Conservation (phyloP, 768 basidiomycete genomes). For the Termitomyces sp. region DNA sequence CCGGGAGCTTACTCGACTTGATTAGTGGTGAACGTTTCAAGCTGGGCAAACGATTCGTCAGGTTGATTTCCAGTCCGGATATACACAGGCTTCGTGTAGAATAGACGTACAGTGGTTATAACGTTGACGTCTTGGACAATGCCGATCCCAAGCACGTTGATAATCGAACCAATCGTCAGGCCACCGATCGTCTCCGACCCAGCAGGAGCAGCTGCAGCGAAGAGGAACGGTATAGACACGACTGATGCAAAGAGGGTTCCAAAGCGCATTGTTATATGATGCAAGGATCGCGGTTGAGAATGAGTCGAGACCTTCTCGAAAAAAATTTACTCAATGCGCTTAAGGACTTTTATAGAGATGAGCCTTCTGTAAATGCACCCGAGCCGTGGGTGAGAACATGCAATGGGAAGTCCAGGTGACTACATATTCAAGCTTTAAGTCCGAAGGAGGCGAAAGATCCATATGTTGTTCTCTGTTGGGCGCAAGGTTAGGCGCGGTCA, state of each 20-base stretch:
- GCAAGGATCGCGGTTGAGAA: neutral
- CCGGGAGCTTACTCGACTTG: constrained; percentile 29
- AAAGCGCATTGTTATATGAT: constrained; percentile 10
- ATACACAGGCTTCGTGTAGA: neutral
- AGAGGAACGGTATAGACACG: constrained; percentile 22
- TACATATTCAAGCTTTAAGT: neutral
- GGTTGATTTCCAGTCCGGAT: neutral
- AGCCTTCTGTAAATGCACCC: constrained; percentile 1
- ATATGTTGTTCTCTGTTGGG: constrained; percentile 1
- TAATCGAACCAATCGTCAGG: constrained; percentile 33
- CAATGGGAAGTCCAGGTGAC: constrained; percentile 1
- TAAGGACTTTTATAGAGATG: neutral
- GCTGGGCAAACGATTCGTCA: constrained; percentile 22
- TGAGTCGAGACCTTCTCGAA: neutral
- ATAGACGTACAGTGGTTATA: constrained; percentile 31
- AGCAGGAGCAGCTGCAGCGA: constrained; percentile 20
- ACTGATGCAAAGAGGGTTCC: constrained; percentile 19
- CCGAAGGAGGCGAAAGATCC: constrained; percentile 1
- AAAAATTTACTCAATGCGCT: neutral
- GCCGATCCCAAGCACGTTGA: constrained; percentile 36
- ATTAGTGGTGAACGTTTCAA: constrained; percentile 33
- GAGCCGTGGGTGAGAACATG: constrained; percentile 6
- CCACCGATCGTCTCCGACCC: constrained; percentile 20
- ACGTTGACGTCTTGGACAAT: constrained; percentile 38
- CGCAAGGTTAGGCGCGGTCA: constrained; percentile 1